Base-by-base conservation (phyloP, 1,139 yeast genomes). In the Blastobotrys apis region DNA sequence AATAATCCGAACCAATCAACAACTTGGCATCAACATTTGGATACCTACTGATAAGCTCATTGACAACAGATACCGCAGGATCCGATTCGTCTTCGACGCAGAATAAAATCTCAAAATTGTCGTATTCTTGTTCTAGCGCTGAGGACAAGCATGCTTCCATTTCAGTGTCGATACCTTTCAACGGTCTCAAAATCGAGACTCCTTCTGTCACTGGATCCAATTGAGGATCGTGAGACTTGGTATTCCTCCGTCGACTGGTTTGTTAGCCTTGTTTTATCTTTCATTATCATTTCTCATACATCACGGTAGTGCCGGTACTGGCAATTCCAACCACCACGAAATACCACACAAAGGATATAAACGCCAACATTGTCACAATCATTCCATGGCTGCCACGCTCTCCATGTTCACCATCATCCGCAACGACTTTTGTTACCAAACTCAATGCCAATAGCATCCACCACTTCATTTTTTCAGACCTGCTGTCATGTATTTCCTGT, bases 81-180 rank as follows among this genome's bases (percentile, higher is more conserved):
- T 88, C 96, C 12, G 56, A 48, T 1, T 69, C 67, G 50, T 74
- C 75, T 49, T 82, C 92, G 10, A 86, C 80, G 57, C 95, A 86
- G 57, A 87, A 81, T 5, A 87, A 66, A 47, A 87, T 73, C 64
- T 87, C 94, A 35, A 84, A 64, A 51, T 72, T 74, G 0, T 92
- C 86, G 55, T 85, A 86, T 22, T 75, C 69, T 59, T 87, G 96
- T 39, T 69, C 64, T 52, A 87, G 78, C 8, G 88, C 77, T 20
- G 85, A 75, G 50, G 76, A 78, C 37, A 88, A 67, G 59, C 95
- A 87, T 10, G 74, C 65, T 38, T 72, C 74, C 66, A 86, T 71
- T 53, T 82, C 92, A 0, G 90, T 77, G 60, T 87, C 97, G 21
- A 85, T 68, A 4, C 96, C 96, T 57, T 85, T 84, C 44, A 88